A percentile compares a stretch with the other conserved stretches of the same genome.
Conservation (phyloP, 1,139 yeast genomes). For the Scheffersomyces cryptocercus region DNA sequence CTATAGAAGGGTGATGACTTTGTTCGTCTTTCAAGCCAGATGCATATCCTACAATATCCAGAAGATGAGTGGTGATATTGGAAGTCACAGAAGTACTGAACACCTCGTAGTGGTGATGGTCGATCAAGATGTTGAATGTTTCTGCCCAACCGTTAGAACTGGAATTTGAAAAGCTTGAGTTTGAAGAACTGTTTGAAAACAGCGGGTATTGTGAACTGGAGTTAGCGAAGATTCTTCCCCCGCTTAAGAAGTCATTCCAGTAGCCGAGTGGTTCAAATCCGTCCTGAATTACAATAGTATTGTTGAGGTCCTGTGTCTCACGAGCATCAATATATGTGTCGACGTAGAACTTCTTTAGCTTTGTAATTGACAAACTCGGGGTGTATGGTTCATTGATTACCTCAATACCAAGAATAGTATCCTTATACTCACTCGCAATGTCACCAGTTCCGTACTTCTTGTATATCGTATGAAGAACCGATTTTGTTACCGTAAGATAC, state of each 20-base stretch:
- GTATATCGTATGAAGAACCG: conserved; percentile 45
- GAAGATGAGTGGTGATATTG: conserved; percentile 38
- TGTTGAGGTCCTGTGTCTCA: conserved; percentile 32
- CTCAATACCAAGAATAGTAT: conserved; percentile 61
- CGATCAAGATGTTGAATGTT: conserved; percentile 50
- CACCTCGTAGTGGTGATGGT: conserved; percentile 68
- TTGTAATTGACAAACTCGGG: conserved; percentile 36
- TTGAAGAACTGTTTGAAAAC: conserved; percentile 1
- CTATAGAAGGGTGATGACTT: conserved; percentile 49
- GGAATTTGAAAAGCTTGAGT: conserved; percentile 4
- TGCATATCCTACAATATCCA: conserved; percentile 38
- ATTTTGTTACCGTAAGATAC: conserved; percentile 43
- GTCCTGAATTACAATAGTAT: conserved; percentile 58
- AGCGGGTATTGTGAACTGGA: conserved; percentile 1
- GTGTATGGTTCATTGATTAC: conserved; percentile 68
- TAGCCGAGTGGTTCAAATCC: conserved; percentile 53
- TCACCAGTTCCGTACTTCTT: conserved; percentile 42
- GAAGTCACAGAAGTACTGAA: conserved; percentile 47
- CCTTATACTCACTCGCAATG: conserved; percentile 34
- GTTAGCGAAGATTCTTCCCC: conserved; percentile 15
- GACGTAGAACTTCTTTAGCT: conserved; percentile 42
- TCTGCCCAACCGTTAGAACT: conserved; percentile 15
- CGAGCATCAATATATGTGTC: conserved; percentile 42
- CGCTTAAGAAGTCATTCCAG: conserved; percentile 50
- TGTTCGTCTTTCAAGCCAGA: conserved; percentile 34